Conservation (phyloP, 2,329 filamentous ascomycete species). For the Fusarium pseudoanthophilum region DNA sequence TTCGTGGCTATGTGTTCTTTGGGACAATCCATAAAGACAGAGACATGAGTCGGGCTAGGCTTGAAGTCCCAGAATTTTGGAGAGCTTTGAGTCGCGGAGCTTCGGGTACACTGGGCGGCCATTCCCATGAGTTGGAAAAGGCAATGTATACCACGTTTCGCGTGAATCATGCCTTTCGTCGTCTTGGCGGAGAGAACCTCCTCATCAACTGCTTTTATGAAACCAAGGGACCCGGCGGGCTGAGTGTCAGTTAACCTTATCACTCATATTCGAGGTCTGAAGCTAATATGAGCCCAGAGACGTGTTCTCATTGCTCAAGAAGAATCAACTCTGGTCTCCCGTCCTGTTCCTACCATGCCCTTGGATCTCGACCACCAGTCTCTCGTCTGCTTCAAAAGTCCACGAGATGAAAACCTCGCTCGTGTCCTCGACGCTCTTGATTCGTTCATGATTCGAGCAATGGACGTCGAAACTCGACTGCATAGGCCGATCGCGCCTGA, state of each 20-base stretch:
- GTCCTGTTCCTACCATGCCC: background rate
- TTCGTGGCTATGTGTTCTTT: background rate
- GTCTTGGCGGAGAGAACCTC: background rate
- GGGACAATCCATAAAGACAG: background rate
- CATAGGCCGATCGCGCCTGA: background rate
- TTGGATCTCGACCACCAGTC: background rate
- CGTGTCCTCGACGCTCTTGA: background rate
- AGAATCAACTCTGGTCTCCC: background rate
- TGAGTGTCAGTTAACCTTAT: background rate
- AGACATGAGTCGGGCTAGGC: background rate
- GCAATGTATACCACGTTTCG: background rate
- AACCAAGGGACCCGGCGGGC: background rate
- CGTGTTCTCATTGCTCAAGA: background rate
- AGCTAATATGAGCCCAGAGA: background rate
- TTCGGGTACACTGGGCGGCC: background rate
- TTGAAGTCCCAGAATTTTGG: background rate
- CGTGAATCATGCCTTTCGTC: background rate
- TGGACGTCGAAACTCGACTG: background rate
- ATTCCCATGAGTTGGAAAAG: background rate
- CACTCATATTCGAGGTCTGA: background rate
- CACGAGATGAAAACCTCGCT: background rate
- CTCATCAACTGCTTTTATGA: background rate
- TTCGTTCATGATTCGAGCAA: background rate
- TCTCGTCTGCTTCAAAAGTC: background rate
- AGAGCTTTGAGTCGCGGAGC: background rate